Conservation (phyloP, 192 early-diverging fungal genomes). For the Backusella mclennaniae region DNA sequence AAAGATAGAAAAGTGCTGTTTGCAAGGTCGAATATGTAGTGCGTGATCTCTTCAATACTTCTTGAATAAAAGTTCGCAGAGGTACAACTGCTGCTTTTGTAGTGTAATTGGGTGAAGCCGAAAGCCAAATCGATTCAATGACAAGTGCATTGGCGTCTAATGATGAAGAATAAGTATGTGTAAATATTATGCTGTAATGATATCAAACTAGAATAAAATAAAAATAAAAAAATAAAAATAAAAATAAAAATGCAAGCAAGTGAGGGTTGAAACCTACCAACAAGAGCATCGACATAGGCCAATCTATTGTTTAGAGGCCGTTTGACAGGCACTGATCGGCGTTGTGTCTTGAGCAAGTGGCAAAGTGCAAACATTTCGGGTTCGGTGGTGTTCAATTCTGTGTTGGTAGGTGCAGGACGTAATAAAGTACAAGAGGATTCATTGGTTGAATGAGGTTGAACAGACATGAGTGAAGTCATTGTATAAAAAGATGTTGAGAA, state of each 20-base stretch:
- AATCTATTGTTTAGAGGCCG: conserved; percentile 12
- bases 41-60: conserved; percentile 67
- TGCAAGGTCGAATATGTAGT: conserved; percentile 76
- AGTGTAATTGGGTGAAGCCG: conserved; percentile 31
- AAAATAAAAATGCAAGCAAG: neutral
- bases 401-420: neutral
- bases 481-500: neutral
- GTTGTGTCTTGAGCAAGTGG: neutral
- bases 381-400: neutral
- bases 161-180: neutral
- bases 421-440: neutral
- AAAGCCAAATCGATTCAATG: conserved; percentile 54
- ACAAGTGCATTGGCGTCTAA: conserved; percentile 52
- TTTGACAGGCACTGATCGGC: neutral
- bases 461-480: conserved; percentile 11
- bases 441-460: neutral
- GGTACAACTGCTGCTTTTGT: conserved; percentile 45
- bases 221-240: neutral
- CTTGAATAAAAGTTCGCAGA: conserved; percentile 63
- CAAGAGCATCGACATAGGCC: conserved; percentile 35
- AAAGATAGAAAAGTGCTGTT: conserved; percentile 69
- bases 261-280: conserved; percentile 17
- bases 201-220: neutral
- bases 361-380: conserved; percentile 17
- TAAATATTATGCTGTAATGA: neutral